Base-by-base conservation (phyloP, 306 rosid species). In the Pterocarpus santalinus region DNA sequence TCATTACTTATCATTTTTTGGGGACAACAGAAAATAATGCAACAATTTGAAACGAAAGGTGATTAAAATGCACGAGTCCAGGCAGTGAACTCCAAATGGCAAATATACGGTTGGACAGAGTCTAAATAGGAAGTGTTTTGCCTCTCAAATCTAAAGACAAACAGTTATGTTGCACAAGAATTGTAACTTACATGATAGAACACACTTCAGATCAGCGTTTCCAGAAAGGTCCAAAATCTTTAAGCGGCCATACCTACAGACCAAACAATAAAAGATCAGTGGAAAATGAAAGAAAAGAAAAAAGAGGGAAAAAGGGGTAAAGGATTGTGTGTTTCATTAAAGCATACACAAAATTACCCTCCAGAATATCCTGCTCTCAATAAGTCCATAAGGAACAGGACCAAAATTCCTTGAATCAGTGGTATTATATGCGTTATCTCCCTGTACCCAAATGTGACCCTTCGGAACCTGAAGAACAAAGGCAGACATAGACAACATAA, bases 361-460 rank as follows among this genome's bases (percentile, higher is more conserved):
- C 93, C 94, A 92, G 52, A 91, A 87, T 39, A 84, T 22, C 89
- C 77, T 92, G 73, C 90, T 84, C 62, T 79, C 32, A 68, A 94
- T 38, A 55, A 91, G 98, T 5, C 90, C 90, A 86, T 85, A 92
- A 65, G 98, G 94, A 80, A 92, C 81, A 28, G 97, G 77, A 57
- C 98, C 98, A 74, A 85, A 92, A 30, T 63, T 41, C 76, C 94
- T 91, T n/a, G 97, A 94, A 89, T 94, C 97, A 7, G 0, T 58
- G 56, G 90, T 83, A 0, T 22, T 46, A 56, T 89, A 89, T 35
- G 79, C 79, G 72, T 90, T 87, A 87, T 92, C 97, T 56, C 98
- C 97, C 80, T 92, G 84, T 30, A 92, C 79, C 98, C 97, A 92
- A 84, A 92, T 72, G 12, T 88, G 88, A 34, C 97, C 97, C 78